These are phyloP conservation scores for Blastocladiella emersonii DNA, from an alignment of 371 early-diverging fungal genomes.

Conservation along the genomic window DNA sequence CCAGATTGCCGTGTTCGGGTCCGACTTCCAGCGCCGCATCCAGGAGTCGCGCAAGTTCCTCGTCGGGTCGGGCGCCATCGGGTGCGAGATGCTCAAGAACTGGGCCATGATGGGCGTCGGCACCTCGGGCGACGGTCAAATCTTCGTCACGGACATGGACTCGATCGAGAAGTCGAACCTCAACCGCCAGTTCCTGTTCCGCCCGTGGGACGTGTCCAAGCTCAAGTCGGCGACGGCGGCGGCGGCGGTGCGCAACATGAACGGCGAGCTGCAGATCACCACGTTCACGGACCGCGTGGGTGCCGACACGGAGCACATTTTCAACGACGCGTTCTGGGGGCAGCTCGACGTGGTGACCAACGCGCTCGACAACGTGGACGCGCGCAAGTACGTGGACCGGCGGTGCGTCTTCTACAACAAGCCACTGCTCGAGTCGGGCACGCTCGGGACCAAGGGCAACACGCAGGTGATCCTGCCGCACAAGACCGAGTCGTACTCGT, in stretches of 20 bases:
- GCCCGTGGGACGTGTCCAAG: conserved; percentile 76
- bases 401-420: conserved; percentile 94
- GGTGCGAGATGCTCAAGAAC: conserved; percentile 99
- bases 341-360: conserved; percentile 87
- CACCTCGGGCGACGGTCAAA: conserved; percentile 62
- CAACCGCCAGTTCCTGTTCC: conserved; percentile 97
- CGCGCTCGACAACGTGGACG: conserved; percentile 99
- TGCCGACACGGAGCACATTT: conserved; percentile 88
- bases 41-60: conserved; percentile 84
- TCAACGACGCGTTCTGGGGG: conserved; percentile 90
- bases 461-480: conserved; percentile 94
- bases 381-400: conserved; percentile 96
- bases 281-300: conserved; percentile 94
- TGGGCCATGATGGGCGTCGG: conserved; percentile 99
- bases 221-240: conserved; percentile 94
- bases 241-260: conserved; percentile 82
- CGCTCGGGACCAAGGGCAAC: conserved; percentile 99
- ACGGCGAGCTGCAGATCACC: conserved; percentile 75
- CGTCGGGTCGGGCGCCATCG: conserved; percentile 99
- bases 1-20: conserved; percentile 91
- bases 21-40: conserved; percentile 75
- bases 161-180: conserved; percentile 96
- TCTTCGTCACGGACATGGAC: conserved; percentile 99
- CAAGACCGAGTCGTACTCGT: conserved; percentile 97
- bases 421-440: conserved; percentile 97